phyloP scores from a whole-genome alignment of 805 yeast species.

The Myxozyma geophila region DNA sequence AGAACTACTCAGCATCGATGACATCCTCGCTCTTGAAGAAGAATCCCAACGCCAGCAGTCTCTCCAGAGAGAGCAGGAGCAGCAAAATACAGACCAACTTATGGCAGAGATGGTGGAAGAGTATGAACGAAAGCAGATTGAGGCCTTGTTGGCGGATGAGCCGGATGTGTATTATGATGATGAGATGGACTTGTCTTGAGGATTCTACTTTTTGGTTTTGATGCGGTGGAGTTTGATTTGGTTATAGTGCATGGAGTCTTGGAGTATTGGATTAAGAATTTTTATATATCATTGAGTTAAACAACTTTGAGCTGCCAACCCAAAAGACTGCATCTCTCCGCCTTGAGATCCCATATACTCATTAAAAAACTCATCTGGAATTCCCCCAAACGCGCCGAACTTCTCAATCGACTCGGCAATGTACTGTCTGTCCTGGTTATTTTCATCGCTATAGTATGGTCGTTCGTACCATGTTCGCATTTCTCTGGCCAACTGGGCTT shows the following conservation, averaged over 20 bases:
- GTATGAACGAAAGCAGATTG: constrained; percentile 1
- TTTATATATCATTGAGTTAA: background rate
- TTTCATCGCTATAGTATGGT: constrained; percentile 61
- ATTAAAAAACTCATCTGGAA: constrained; percentile 75
- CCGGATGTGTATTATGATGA: background rate
- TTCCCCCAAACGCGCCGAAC: constrained; percentile 72
- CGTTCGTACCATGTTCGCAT: constrained; percentile 72
- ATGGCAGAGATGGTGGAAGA: constrained; percentile 3
- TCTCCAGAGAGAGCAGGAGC: background rate
- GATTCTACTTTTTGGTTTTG: background rate
- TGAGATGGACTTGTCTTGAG: background rate
- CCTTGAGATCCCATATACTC: constrained; percentile 47
- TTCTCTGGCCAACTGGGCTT: constrained; percentile 62
- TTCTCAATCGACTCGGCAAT: constrained; percentile 64
- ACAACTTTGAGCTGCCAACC: constrained; percentile 6
- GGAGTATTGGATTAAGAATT: too few relatives aligned
- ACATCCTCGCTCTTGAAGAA: constrained; percentile 19
- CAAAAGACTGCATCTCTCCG: constrained; percentile 16
- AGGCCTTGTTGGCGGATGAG: constrained; percentile 2
- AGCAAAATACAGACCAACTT: constrained; percentile 10
- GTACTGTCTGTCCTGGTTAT: constrained; percentile 51
- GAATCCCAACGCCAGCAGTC: background rate
- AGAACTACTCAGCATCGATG: constrained; percentile 5
- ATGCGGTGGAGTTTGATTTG: background rate
- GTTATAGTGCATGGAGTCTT: background rate